A percentile compares a stretch with the other conserved stretches of the same genome.
Conservation (phyloP, 805 yeast species). For the Monosporozyma unispora region DNA sequence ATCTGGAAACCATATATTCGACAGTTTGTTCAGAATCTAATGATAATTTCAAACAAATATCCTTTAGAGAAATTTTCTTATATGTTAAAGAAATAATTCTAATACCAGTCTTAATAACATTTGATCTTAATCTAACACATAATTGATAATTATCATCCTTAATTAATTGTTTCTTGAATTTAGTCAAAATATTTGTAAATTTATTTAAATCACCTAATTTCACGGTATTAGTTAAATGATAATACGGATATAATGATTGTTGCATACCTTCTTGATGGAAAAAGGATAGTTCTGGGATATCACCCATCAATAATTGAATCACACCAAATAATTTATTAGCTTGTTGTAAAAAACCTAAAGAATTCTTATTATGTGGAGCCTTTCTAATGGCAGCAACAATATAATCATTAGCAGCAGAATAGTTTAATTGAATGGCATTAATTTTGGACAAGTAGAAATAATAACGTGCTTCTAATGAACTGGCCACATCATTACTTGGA, state of each 20-base stretch:
- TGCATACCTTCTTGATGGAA: slow-evolving; percentile 60
- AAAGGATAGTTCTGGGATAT: slow-evolving; percentile 79
- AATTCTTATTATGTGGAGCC: slow-evolving; percentile 82
- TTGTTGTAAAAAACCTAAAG: slow-evolving; percentile 80
- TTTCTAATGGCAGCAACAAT: slow-evolving; percentile 93
- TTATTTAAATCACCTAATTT: slow-evolving; percentile 80
- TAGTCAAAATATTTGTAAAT: slow-evolving; percentile 61
- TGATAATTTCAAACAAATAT: slow-evolving; percentile 84
- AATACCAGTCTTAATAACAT: slow-evolving; percentile 96
- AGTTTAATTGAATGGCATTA: slow-evolving; percentile 85
- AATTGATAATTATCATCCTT: slow-evolving; percentile 76
- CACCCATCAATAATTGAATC: slow-evolving; percentile 92
- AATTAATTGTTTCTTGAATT: slow-evolving; percentile 52
- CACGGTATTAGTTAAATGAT: slow-evolving; percentile 83
- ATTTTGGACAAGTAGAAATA: slow-evolving; percentile 86
- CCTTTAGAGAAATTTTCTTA: slow-evolving; percentile 82
- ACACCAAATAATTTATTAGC: slow-evolving; percentile 82
- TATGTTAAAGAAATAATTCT: slow-evolving; percentile 86
- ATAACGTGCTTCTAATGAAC: slow-evolving; percentile 85
- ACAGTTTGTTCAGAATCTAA: slow-evolving; percentile 93
- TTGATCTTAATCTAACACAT: slow-evolving; percentile 84
- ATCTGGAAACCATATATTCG: slow-evolving; percentile 93
- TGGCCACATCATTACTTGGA: slow-evolving; percentile 67
- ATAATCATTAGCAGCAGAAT: slow-evolving; percentile 81
- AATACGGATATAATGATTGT: slow-evolving; percentile 66